Conservation (phyloP, 495 filamentous ascomycete genomes). For the Cercophora samala region DNA sequence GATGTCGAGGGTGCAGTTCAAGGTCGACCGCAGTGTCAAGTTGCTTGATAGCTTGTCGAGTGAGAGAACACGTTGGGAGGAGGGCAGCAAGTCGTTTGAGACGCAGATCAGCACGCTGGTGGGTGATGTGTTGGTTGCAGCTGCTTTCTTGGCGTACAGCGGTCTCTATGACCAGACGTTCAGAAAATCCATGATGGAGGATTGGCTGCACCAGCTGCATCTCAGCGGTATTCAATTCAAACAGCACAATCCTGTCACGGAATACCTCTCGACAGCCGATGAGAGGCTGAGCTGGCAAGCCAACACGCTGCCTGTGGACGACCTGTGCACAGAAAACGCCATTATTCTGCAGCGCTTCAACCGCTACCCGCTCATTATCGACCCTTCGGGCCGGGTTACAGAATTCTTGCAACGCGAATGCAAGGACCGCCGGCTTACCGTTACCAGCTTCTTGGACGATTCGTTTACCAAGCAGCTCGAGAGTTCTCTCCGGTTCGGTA, state of each 20-base stretch:
- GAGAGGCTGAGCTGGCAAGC: conserved; percentile 93
- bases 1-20: conserved; percentile 94
- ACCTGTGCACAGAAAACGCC: conserved; percentile 97
- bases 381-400: conserved; percentile 88
- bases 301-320: conserved; percentile 94
- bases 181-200: conserved; percentile 94
- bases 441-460: conserved; percentile 97
- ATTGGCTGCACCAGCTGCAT: conserved; percentile 89
- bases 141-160: conserved; percentile 96
- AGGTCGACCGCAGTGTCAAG: conserved; percentile 93
- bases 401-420: conserved; percentile 94
- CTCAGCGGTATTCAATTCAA: conserved; percentile 91
- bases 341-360: conserved; percentile 97
- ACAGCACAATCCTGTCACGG: conserved; percentile 87
- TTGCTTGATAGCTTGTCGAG: conserved; percentile 92
- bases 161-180: conserved; percentile 98
- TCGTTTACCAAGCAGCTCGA: conserved; percentile 98
- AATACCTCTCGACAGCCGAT: conserved; percentile 95
- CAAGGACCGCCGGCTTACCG: conserved; percentile 87
- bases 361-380: conserved; percentile 95
- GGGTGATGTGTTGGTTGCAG: conserved; percentile 89
- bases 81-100: conserved; percentile 95
- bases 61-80: conserved; percentile 89
- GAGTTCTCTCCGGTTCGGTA: conserved; percentile 93
- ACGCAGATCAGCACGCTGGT: conserved; percentile 96